A percentile compares a stretch with the other conserved stretches of the same genome.
Evolutionary conservation across 257 asterid species (phyloP).

Genomic region (Solanum etuberosum): DNA sequence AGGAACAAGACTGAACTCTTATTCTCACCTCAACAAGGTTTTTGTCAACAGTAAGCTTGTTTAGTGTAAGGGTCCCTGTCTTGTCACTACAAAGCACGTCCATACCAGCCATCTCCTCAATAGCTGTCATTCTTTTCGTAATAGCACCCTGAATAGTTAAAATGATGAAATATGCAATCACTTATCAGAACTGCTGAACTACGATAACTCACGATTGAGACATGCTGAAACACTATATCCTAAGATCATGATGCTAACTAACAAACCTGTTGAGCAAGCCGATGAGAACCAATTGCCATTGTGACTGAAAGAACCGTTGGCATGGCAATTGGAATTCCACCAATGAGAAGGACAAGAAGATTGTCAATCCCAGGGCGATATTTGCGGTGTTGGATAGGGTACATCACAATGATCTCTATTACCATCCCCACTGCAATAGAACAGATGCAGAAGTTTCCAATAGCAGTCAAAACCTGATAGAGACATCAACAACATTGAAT

Average conservation of each 20-base stretch:
- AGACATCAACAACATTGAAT: neutral
- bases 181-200: neutral
- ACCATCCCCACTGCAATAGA: slow-evolving; percentile 97
- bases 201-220: neutral
- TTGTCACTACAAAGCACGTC: slow-evolving; percentile 98
- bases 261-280: slow-evolving; percentile 86
- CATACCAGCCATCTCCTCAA: slow-evolving; percentile 99
- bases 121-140: slow-evolving; percentile 97
- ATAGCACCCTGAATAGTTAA: slow-evolving; percentile 69
- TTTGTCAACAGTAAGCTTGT: slow-evolving; percentile 95
- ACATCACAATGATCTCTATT: slow-evolving; percentile 85
- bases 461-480: slow-evolving; percentile 82
- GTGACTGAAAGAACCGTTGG: slow-evolving; percentile 97
- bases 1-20: neutral
- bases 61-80: slow-evolving; percentile 85
- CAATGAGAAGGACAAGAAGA: slow-evolving; percentile 93
- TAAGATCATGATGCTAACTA: neutral
- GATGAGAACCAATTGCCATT: slow-evolving; percentile 98
- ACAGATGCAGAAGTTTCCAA: slow-evolving; percentile 96
- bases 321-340: slow-evolving; percentile 99
- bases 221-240: neutral
- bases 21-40: slow-evolving; percentile 77
- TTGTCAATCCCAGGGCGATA: slow-evolving; percentile 98
- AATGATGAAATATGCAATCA: neutral
- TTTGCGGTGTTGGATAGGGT: slow-evolving; percentile 78